Percentiles rank a stretch among this genome's conserved stretches.
phyloP scores from a whole-genome alignment of 352 stramenopile species.

The Blastocystis sp. region DNA sequence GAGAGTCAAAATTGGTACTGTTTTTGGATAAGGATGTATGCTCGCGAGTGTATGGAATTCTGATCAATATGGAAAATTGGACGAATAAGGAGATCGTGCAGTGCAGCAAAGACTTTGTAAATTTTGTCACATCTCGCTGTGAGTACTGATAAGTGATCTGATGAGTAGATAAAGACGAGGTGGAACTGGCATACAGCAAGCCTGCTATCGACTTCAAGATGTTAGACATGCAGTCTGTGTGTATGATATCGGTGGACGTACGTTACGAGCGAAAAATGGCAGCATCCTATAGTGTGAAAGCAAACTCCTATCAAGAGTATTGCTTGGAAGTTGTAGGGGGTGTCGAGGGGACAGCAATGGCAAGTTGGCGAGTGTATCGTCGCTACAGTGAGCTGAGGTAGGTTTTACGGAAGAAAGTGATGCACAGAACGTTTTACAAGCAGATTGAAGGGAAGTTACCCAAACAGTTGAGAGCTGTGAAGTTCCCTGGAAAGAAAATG shows the following conservation, averaged over 20 bases:
- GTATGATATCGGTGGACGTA: neutral
- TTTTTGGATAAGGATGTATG: conserved; percentile 21
- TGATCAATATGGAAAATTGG: conserved; percentile 14
- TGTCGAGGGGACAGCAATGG: neutral
- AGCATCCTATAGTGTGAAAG: conserved; percentile 1
- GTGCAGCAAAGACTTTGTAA: neutral
- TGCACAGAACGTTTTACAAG: neutral
- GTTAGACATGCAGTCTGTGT: neutral
- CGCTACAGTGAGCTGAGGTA: conserved; percentile 35
- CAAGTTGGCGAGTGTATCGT: conserved; percentile 48
- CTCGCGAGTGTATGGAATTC: conserved; percentile 42
- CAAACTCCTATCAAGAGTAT: conserved; percentile 12
- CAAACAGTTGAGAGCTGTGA: conserved; percentile 18
- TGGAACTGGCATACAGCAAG: neutral
- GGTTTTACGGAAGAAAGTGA: neutral
- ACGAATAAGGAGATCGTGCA: conserved; percentile 31
- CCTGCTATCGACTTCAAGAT: conserved; percentile 15
- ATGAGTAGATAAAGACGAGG: neutral
- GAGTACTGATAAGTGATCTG: neutral
- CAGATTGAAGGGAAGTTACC: conserved; percentile 9
- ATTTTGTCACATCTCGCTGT: neutral
- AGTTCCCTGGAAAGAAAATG: conserved; percentile 42
- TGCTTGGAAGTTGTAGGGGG: conserved; percentile 13
- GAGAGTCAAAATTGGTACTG: neutral
- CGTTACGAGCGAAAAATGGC: conserved; percentile 27